These are phyloP conservation scores for Acrocalymma vagum DNA, from an alignment of 2,329 filamentous ascomycete genomes.

Conservation along the genomic window DNA sequence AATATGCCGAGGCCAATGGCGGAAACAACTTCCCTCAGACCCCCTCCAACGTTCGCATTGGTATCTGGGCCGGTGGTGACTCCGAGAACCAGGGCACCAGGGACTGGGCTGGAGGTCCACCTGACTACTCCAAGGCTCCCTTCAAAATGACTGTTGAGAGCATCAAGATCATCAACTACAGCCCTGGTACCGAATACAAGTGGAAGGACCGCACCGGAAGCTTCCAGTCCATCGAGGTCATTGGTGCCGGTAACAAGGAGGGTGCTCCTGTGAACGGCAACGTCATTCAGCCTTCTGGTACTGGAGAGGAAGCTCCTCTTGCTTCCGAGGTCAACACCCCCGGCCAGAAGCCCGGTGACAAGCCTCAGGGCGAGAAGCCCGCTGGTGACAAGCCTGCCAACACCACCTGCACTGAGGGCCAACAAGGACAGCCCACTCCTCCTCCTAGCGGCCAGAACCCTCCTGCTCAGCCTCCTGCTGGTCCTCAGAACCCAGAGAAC, in stretches of 20 bases:
- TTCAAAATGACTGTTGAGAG: slow-evolving; percentile 62
- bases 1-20: slow-evolving; percentile 64
- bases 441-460: slow-evolving; percentile 22
- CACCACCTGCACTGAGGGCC: slow-evolving; percentile 21
- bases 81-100: slow-evolving; percentile 65
- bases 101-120: slow-evolving; percentile 71
- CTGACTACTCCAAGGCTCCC: slow-evolving; percentile 56
- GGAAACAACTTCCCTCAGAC: slow-evolving; percentile 77
- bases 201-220: slow-evolving; percentile 59
- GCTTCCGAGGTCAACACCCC: slow-evolving; percentile 34
- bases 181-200: slow-evolving; percentile 59
- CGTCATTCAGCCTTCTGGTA: slow-evolving; percentile 32
- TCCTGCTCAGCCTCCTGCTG: slow-evolving; percentile 10
- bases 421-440: slow-evolving; percentile 11
- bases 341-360: too few relatives aligned
- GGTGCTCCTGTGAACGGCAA: slow-evolving; percentile 39
- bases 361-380: too few relatives aligned
- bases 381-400: slow-evolving; percentile 16
- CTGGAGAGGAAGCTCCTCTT: slow-evolving; percentile 34
- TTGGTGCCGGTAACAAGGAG: slow-evolving; percentile 41
- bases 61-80: slow-evolving; percentile 59
- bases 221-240: slow-evolving; percentile 58
- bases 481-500: slow-evolving; percentile 9
- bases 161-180: slow-evolving; percentile 62
- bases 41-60: slow-evolving; percentile 67